These are phyloP conservation scores for Collybiopsis luxurians DNA, from an alignment of 768 basidiomycete genomes.

Conservation along the genomic window DNA sequence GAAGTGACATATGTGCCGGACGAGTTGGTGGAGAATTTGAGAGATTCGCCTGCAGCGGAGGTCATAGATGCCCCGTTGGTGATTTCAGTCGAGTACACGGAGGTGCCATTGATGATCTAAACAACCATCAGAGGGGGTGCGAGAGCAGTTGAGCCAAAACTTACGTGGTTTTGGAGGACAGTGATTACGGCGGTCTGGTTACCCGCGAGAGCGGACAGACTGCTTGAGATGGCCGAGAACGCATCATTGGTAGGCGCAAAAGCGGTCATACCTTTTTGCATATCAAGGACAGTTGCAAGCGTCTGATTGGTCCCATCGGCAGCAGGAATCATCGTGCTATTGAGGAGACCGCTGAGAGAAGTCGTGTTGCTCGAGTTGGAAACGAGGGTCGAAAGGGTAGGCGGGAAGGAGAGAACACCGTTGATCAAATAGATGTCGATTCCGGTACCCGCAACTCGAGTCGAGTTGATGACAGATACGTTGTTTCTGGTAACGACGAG, in stretches of 20 bases:
- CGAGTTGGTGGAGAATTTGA: conserved; percentile 50
- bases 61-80: conserved; percentile 31
- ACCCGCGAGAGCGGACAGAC: conserved; percentile 27
- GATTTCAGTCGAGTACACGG: conserved; percentile 58
- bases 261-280: conserved; percentile 55
- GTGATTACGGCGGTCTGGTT: conserved; percentile 45
- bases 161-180: conserved; percentile 60
- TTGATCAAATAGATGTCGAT: conserved; percentile 38
- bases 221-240: conserved; percentile 33
- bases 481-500: conserved; percentile 22
- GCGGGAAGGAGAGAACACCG: conserved; percentile 53
- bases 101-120: conserved; percentile 66
- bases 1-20: conserved; percentile 56
- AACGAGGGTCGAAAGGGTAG: conserved; percentile 40
- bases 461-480: conserved; percentile 35
- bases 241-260: conserved; percentile 63
- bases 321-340: conserved; percentile 21
- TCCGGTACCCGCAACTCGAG: conserved; percentile 19
- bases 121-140: neutral
- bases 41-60: conserved; percentile 56
- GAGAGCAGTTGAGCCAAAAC: conserved; percentile 17
- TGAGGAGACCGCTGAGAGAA: conserved; percentile 30
- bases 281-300: conserved; percentile 30
- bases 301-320: conserved; percentile 32
- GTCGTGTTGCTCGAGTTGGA: conserved; percentile 39